phyloP scores from a whole-genome alignment of 108 stramenopile genomes.

The Stephanodiscus minutulus region DNA sequence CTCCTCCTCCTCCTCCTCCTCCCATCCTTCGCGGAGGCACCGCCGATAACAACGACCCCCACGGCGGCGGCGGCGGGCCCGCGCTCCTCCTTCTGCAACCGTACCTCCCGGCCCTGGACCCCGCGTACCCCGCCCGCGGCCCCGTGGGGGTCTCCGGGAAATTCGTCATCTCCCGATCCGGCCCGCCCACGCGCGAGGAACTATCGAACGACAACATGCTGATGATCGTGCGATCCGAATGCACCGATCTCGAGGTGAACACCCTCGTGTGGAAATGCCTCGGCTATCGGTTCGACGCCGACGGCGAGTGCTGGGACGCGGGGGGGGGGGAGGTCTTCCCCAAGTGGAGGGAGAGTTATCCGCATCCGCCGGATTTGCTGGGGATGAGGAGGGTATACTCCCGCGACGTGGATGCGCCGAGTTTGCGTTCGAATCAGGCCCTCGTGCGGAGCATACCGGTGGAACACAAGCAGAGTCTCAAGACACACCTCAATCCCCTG shows the following conservation, averaged over 20 bases:
- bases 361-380: slow-evolving; percentile 90
- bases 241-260: slow-evolving; percentile 89
- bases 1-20: not conserved
- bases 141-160: slow-evolving; percentile 62
- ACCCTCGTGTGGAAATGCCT: slow-evolving; percentile 94
- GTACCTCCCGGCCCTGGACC: slow-evolving; percentile 70
- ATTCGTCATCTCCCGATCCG: slow-evolving; percentile 68
- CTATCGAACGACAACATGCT: slow-evolving; percentile 82
- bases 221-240: slow-evolving; percentile 65
- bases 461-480: slow-evolving; percentile 84
- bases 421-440: slow-evolving; percentile 76
- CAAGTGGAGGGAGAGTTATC: slow-evolving; percentile 89
- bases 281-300: slow-evolving; percentile 81
- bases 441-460: slow-evolving; percentile 78
- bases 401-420: slow-evolving; percentile 82
- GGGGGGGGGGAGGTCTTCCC: slow-evolving; percentile 76
- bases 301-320: slow-evolving; percentile 63
- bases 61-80: not conserved
- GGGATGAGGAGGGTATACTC: slow-evolving; percentile 89
- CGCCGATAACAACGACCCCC: too few species aligned
- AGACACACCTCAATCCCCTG: slow-evolving; percentile 68
- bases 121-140: slow-evolving; percentile 54
- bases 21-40: too few species aligned
- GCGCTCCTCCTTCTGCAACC: slow-evolving; percentile 47
- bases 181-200: slow-evolving; percentile 74